Evolutionary conservation across 345 rosid species (phyloP).

Genomic region (thale cress (Arabidopsis thaliana)): TAIR10.1 NC_003075.7:7481501-7482000

Average conservation of each 20-base stretch:
- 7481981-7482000: background rate
- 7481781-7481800: background rate
- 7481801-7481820: slow-evolving; percentile 20
- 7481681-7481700: slow-evolving; percentile 41
- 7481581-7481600: slow-evolving; percentile 98
- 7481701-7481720: slow-evolving; percentile 55
- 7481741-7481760: slow-evolving; percentile 38
- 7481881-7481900: background rate
- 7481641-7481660: slow-evolving; percentile 67
- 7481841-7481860: background rate
- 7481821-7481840: slow-evolving; percentile 22
- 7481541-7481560: slow-evolving; percentile 75
- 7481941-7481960: slow-evolving; percentile 20
- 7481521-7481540: slow-evolving; percentile 96
- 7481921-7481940: background rate
- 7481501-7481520: slow-evolving; percentile 78
- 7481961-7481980: background rate
- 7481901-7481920: too few species aligned
- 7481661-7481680: slow-evolving; percentile 55
- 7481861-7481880: slow-evolving; percentile 22
- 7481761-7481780: background rate
- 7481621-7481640: slow-evolving; percentile 84
- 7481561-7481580: slow-evolving; percentile 76
- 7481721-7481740: slow-evolving; percentile 63
- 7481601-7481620: slow-evolving; percentile 66